These are phyloP conservation scores for Rasamsonia emersonii DNA, from an alignment of 2,329 filamentous ascomycete genomes.

Conservation along the genomic window DNA sequence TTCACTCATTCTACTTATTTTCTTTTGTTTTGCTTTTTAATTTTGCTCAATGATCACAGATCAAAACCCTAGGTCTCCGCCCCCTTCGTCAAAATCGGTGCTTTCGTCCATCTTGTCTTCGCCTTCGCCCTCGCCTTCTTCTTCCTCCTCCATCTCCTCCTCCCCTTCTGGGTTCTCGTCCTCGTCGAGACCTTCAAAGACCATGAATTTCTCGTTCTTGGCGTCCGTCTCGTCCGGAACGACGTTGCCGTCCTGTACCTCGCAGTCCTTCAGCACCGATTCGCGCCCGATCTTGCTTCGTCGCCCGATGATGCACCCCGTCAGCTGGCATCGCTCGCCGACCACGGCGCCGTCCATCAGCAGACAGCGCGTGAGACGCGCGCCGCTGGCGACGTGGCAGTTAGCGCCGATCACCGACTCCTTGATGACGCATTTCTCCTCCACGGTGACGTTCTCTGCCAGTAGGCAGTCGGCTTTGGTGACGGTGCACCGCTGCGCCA, in stretches of 20 bases:
- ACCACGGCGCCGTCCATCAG: constrained; percentile 88
- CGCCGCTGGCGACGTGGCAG: constrained; percentile 78
- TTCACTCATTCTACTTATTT: too few relatives aligned
- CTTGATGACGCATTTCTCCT: constrained; percentile 86
- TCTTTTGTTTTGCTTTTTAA: too few relatives aligned
- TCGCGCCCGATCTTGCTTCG: constrained; percentile 76
- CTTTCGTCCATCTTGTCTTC: constrained; percentile 9
- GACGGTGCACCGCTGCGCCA: constrained; percentile 73
- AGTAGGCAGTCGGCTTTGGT: constrained; percentile 74
- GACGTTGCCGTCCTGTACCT: constrained; percentile 78
- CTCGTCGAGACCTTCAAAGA: constrained; percentile 38
- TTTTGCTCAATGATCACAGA: too few relatives aligned
- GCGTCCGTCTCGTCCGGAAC: constrained; percentile 67
- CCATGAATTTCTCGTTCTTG: constrained; percentile 56
- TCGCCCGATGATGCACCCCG: constrained; percentile 77
- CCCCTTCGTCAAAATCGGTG: constrained; percentile 18
- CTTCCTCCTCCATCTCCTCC: constrained; percentile 23
- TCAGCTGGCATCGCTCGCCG: constrained; percentile 74
- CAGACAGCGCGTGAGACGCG: constrained; percentile 75
- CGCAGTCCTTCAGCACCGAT: constrained; percentile 73
- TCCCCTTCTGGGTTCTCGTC: too few relatives aligned
- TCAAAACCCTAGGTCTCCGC: constrained; percentile 15
- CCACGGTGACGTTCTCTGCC: constrained; percentile 79
- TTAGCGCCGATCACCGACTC: constrained; percentile 81
- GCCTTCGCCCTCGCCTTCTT: constrained; percentile 12